Conservation (phyloP, 2,329 filamentous ascomycete genomes). For the Phaeosphaeriaceae sp. region DNA sequence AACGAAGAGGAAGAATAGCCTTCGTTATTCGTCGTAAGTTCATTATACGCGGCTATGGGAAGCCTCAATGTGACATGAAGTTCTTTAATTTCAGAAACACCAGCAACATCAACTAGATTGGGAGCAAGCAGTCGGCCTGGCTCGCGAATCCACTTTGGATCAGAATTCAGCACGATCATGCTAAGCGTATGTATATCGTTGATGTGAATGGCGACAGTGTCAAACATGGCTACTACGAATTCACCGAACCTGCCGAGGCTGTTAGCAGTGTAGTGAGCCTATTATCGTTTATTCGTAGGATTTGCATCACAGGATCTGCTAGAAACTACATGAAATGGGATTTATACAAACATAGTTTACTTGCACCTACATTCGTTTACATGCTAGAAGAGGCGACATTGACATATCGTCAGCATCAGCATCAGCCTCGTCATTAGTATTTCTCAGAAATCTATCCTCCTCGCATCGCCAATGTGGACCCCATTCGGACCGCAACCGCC, state of each 20-base stretch:
- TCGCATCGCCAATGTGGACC: slow-evolving; percentile 18
- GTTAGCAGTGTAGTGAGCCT: slow-evolving; percentile 2
- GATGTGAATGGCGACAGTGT: slow-evolving; percentile 7
- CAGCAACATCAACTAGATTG: neutral
- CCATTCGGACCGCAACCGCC: slow-evolving; percentile 15
- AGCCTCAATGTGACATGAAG: neutral
- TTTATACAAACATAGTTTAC: too few species aligned
- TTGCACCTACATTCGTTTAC: neutral
- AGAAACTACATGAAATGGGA: too few species aligned
- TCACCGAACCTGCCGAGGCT: slow-evolving; percentile 12
- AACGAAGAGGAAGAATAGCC: neutral
- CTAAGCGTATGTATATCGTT: slow-evolving; percentile 6
- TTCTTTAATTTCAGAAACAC: neutral
- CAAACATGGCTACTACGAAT: slow-evolving; percentile 10
- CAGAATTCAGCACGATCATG: neutral
- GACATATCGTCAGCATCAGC: neutral
- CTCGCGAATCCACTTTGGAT: neutral
- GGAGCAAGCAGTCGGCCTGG: too few species aligned
- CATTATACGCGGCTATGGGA: neutral
- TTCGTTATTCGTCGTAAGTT: neutral
- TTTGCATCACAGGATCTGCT: too few species aligned
- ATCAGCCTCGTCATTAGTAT: neutral
- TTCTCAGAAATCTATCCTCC: slow-evolving; percentile 2
- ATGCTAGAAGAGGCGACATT: neutral
- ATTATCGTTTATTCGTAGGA: too few species aligned